Conservation (phyloP, 2,329 filamentous ascomycete species). For the Fusarium fracticaudum region DNA sequence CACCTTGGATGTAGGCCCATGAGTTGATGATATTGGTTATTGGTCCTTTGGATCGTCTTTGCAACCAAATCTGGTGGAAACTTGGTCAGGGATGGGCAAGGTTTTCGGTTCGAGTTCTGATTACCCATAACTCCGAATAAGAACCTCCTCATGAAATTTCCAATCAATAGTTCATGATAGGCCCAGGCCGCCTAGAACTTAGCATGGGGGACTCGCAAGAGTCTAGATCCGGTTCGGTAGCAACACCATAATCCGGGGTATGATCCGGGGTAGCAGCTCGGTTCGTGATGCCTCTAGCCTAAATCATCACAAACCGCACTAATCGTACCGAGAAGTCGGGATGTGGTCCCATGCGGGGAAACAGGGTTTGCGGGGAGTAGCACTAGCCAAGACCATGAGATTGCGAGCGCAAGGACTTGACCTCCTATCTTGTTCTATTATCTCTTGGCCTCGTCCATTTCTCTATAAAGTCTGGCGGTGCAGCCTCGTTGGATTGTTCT, state of each 20-base stretch:
- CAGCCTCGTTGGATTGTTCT: not conserved
- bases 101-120: not conserved
- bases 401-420: not conserved
- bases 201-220: not conserved
- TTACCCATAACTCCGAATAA: not conserved
- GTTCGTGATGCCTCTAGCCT: slow-evolving; percentile 25
- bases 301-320: not conserved
- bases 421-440: not conserved
- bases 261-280: slow-evolving; percentile 19
- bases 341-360: slow-evolving; percentile 32
- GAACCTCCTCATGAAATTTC: not conserved
- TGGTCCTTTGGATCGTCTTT: too few species aligned
- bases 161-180: slow-evolving; percentile 8
- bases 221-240: slow-evolving; percentile 30
- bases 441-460: slow-evolving; percentile 5
- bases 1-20: not conserved
- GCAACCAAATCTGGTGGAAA: not conserved
- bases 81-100: too few species aligned
- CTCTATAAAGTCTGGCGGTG: slow-evolving; percentile 15
- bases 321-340: slow-evolving; percentile 22
- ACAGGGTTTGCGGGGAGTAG: slow-evolving; percentile 17
- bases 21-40: not conserved
- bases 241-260: slow-evolving; percentile 15
- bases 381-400: slow-evolving; percentile 14
- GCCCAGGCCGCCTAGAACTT: not conserved